phyloP scores from a whole-genome alignment of 495 filamentous ascomycete species.

The Tuber magnatum region DNA sequence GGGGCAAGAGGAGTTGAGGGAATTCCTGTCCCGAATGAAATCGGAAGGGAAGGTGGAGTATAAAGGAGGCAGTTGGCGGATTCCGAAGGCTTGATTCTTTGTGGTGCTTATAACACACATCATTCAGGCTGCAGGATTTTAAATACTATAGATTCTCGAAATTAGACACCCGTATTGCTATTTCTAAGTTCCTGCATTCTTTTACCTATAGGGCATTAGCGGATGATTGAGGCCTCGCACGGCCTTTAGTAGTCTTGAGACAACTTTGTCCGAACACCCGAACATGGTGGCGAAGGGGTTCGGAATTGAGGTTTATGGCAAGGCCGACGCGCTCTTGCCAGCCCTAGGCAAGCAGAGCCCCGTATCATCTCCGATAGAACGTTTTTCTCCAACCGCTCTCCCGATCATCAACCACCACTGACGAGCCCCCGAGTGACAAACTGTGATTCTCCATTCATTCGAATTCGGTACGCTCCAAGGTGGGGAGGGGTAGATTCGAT shows the following conservation, averaged over 20 bases:
- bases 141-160: background rate
- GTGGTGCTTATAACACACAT: background rate
- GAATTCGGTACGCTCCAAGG: background rate
- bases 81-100: conserved; percentile 14
- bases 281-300: background rate
- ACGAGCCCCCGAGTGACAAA: background rate
- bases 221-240: background rate
- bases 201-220: background rate
- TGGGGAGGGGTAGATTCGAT: background rate
- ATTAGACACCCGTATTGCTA: background rate
- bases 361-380: background rate
- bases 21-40: conserved; percentile 53
- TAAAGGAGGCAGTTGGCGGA: conserved; percentile 30
- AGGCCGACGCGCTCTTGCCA: background rate
- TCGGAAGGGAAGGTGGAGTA: conserved; percentile 26
- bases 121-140: background rate
- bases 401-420: background rate
- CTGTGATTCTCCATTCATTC: background rate
- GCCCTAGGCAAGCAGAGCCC: no score
- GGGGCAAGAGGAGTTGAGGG: conserved; percentile 63
- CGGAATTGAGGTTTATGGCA: background rate
- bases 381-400: background rate
- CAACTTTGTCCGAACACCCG: background rate
- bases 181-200: background rate
- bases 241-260: background rate